Evolutionary conservation across 192 early-diverging fungal species (phyloP).

Genomic region (Backusella mclennaniae): DNA sequence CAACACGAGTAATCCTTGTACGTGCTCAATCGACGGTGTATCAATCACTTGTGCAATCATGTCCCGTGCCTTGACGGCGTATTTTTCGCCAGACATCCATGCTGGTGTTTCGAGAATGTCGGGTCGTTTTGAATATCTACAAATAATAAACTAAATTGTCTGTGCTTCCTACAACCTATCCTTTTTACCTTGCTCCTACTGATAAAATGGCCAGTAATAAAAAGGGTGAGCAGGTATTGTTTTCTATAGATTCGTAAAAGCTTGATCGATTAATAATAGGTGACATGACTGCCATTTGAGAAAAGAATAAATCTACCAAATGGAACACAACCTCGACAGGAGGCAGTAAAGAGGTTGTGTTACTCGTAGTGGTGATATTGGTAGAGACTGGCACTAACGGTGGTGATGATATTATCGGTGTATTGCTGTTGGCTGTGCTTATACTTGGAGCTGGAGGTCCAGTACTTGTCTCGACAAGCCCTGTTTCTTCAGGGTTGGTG

Average conservation of each 20-base stretch:
- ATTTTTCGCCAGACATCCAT: constrained; percentile 51
- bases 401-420: background rate
- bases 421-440: background rate
- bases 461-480: background rate
- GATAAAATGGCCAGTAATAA: constrained; percentile 46
- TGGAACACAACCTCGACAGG: constrained; percentile 47
- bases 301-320: constrained; percentile 47
- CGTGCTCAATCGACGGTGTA: constrained; percentile 40
- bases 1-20: constrained; percentile 48
- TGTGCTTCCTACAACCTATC: too few species aligned
- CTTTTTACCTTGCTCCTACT: constrained; percentile 38
- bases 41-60: constrained; percentile 43
- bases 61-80: constrained; percentile 44
- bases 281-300: constrained; percentile 38
- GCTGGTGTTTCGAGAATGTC: constrained; percentile 43
- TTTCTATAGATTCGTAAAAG: constrained; percentile 42
- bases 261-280: constrained; percentile 50
- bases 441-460: background rate
- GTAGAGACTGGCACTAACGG: background rate
- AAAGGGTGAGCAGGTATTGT: constrained; percentile 42
- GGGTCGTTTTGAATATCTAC: constrained; percentile 45
- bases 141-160: too few species aligned
- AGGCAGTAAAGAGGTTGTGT: constrained; percentile 28
- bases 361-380: background rate
- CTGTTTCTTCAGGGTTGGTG: constrained; percentile 13